Conservation (phyloP, 2,329 filamentous ascomycete genomes). For the Chrysosporium queenslandicum region DNA sequence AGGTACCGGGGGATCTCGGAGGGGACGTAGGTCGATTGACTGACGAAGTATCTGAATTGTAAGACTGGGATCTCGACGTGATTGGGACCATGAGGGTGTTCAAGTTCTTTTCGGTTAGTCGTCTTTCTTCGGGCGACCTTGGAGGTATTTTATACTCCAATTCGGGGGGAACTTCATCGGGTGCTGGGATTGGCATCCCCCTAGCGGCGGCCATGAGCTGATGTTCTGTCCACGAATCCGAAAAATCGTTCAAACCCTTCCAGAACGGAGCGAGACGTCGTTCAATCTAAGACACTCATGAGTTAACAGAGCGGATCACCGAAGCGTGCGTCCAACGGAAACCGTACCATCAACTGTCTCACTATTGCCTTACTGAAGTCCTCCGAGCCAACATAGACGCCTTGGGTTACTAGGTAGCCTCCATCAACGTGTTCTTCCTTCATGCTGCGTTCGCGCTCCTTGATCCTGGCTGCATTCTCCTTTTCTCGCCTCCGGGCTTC, state of each 20-base stretch:
- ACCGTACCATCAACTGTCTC: slow-evolving; percentile 73
- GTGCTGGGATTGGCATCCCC: slow-evolving; percentile 69
- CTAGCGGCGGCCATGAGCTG: slow-evolving; percentile 87
- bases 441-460: slow-evolving; percentile 84
- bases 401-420: slow-evolving; percentile 86
- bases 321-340: neutral
- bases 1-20: slow-evolving; percentile 37
- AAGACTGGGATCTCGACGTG: slow-evolving; percentile 63
- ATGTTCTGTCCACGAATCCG: slow-evolving; percentile 80
- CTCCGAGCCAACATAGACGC: slow-evolving; percentile 82
- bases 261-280: slow-evolving; percentile 88
- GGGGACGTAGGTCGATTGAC: slow-evolving; percentile 45
- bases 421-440: slow-evolving; percentile 88
- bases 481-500: slow-evolving; percentile 77
- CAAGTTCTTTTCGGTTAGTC: slow-evolving; percentile 50
- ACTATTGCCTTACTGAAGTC: slow-evolving; percentile 87
- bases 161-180: slow-evolving; percentile 72
- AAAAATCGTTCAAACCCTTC: slow-evolving; percentile 84
- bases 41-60: slow-evolving; percentile 62
- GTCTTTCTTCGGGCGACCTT: slow-evolving; percentile 37
- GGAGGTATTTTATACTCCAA: slow-evolving; percentile 45
- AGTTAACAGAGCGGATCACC: neutral
- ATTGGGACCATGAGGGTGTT: slow-evolving; percentile 72
- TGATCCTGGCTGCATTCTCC: slow-evolving; percentile 62
- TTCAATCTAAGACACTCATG: slow-evolving; percentile 62